Evolutionary conservation across 2,329 filamentous ascomycete genomes (phyloP), one percentile per base, ranked within the genome.

Genomic region (Cadophora luteo-olivacea): DNA sequence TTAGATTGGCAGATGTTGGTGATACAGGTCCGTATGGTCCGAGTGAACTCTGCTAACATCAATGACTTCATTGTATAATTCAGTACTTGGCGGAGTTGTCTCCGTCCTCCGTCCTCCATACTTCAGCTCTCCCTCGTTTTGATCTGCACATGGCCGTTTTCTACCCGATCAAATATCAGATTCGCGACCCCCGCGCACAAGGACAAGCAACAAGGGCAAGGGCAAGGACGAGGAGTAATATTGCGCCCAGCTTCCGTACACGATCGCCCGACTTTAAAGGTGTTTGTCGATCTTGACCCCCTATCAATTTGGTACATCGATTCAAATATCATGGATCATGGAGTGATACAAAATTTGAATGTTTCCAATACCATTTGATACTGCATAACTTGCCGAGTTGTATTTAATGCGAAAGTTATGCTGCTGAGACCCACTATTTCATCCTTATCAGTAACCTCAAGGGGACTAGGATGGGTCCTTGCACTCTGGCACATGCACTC

Each of bases 31-130:
- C 22, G 32, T 41, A 49, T 49, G 45, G n/a, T 49, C 45, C 45
- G 45, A 9, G 45, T 22, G 45, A 49, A 49, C n/a, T 49, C 25
- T 57, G 3, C 22, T 32, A 24, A 29, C 51, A n/a, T n/a, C 24
- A 55, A 57, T 65, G 64, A 65, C 54, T 45, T 45, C 55, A 41
- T 60, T 11, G 36, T 41, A 62, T 51, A 41, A 32, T 22, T 45
- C 48, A 45, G 16, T 52, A 45, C 33, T 54, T 61, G 57, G 32
- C 41, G 48, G 45, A 52, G 41, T 19, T 6, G 3, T 33, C 32
- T 57, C 55, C 61, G 55, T 25, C 19, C 32, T 57, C 55, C 61
- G 55, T 25, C 19, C 24, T 51, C 54, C 54, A 54, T 32, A 32
- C 51, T 60, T 38, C 36, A 25, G 36, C 16, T 36, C 33, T 36